A percentile compares a stretch with the other conserved stretches of the same genome.
Evolutionary conservation across 2,329 filamentous ascomycete species (phyloP).

Genomic region (Ophiostoma australiae): DNA sequence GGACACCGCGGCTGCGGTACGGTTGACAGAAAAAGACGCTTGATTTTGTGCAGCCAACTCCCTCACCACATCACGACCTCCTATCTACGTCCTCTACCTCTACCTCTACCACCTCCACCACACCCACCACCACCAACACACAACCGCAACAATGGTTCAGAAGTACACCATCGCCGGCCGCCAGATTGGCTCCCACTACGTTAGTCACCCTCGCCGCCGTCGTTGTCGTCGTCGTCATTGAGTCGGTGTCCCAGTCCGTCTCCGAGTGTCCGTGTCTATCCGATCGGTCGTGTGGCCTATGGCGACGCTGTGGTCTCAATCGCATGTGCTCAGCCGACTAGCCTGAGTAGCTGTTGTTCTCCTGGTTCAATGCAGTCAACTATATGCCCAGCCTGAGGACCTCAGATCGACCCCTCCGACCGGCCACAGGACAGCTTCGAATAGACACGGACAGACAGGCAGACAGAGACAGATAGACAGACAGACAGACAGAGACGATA

Average conservation of each 20-base stretch:
- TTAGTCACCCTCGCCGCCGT: slow-evolving; percentile 37
- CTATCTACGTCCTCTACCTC: background rate
- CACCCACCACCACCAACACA: slow-evolving; percentile 17
- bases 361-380: background rate
- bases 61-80: slow-evolving; percentile 9
- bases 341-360: background rate
- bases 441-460: background rate
- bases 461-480: background rate
- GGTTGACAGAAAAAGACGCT: slow-evolving; percentile 20
- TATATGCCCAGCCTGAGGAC: background rate
- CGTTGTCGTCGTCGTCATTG: background rate
- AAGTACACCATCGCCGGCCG: slow-evolving; percentile 55
- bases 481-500: background rate
- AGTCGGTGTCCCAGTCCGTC: background rate
- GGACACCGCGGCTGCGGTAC: background rate
- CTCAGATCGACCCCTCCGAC: background rate
- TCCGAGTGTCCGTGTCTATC: slow-evolving; percentile 4
- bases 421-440: background rate
- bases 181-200: slow-evolving; percentile 58
- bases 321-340: background rate
- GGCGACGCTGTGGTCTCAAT: background rate
- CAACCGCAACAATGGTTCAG: slow-evolving; percentile 38
- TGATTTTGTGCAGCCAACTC: slow-evolving; percentile 21
- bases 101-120: background rate
- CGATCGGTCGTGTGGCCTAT: background rate